These are phyloP conservation scores for Naematelia encephala DNA, from an alignment of 768 basidiomycete genomes.

Conservation along the genomic window DNA sequence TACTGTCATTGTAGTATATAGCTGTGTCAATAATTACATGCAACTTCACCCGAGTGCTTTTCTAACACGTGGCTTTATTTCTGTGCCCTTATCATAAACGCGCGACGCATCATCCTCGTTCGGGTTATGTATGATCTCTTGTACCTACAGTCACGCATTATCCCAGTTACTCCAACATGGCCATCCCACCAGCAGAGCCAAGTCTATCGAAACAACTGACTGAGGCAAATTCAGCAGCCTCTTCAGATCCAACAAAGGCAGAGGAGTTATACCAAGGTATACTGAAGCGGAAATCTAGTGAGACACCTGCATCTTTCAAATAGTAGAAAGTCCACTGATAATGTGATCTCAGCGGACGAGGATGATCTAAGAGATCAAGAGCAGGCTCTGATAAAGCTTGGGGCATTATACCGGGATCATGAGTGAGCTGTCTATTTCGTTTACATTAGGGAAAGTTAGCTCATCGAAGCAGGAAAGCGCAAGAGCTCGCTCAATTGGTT, in stretches of 20 bases:
- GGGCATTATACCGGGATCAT: slow-evolving; percentile 79
- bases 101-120: not conserved
- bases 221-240: slow-evolving; percentile 58
- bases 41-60: too few relatives aligned
- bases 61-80: not conserved
- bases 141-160: not conserved
- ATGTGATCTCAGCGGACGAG: slow-evolving; percentile 52
- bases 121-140: too few relatives aligned
- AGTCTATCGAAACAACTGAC: slow-evolving; percentile 49
- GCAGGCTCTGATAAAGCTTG: slow-evolving; percentile 75
- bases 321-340: slow-evolving; percentile 1
- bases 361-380: slow-evolving; percentile 75
- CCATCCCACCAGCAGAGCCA: slow-evolving; percentile 12
- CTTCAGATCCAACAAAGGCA: slow-evolving; percentile 60
- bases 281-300: slow-evolving; percentile 54
- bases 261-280: slow-evolving; percentile 74
- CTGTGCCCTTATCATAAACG: not conserved
- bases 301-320: slow-evolving; percentile 8
- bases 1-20: too few relatives aligned
- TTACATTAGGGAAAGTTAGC: not conserved
- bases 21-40: too few relatives aligned
- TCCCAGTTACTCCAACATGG: slow-evolving; percentile 9
- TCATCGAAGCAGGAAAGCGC: slow-evolving; percentile 62
- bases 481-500: slow-evolving; percentile 80
- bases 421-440: slow-evolving; percentile 56